phyloP scores from a whole-genome alignment of 148 eudicot genomes.

The Spergularia marina region DNA sequence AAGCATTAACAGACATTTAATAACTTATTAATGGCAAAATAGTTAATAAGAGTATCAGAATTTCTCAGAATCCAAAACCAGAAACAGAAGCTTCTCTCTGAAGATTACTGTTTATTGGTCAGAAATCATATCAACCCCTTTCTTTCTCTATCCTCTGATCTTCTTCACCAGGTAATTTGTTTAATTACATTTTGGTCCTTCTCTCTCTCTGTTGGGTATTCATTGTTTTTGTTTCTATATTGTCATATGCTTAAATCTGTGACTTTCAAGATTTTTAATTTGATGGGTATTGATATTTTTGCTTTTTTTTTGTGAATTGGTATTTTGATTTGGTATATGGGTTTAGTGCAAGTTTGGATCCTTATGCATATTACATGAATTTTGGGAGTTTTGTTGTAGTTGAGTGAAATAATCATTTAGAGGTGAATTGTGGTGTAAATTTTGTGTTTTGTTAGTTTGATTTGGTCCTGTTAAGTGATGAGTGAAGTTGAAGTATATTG shows the following conservation, averaged over 20 bases:
- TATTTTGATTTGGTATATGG: neutral
- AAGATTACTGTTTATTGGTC: neutral
- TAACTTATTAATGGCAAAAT: neutral
- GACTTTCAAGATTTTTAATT: neutral
- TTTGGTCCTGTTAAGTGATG: neutral
- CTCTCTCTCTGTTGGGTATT: neutral
- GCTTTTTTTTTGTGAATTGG: neutral
- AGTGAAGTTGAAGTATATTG: neutral
- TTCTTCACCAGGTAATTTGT: neutral
- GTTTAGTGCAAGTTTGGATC: constrained; percentile 7
- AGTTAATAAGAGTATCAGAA: neutral
- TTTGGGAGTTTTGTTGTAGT: neutral
- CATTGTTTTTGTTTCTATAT: neutral
- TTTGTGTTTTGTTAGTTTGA: neutral
- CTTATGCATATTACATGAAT: neutral
- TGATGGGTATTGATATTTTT: neutral
- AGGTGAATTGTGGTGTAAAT: neutral
- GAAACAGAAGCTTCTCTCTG: neutral
- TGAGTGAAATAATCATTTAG: neutral
- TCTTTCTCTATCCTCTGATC: neutral
- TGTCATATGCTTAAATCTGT: neutral
- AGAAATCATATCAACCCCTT: neutral
- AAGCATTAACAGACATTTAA: neutral
- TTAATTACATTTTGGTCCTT: neutral
- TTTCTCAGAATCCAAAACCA: neutral